phyloP scores from a whole-genome alignment of 2,329 filamentous ascomycete genomes.

The Penicillium psychrosexuale region DNA sequence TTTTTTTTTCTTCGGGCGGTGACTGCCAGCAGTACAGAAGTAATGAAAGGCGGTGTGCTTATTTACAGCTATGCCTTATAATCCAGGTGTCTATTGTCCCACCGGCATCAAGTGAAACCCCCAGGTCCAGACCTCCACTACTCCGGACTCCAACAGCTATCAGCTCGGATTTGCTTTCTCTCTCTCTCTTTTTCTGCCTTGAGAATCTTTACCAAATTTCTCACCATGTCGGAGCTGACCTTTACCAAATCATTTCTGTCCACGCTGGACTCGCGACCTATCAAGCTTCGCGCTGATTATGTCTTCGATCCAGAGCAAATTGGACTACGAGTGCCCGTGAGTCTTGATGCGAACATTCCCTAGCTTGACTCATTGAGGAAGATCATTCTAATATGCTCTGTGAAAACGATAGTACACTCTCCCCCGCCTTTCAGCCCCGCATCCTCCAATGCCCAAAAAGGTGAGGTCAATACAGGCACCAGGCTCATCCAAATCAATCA shows the following conservation, averaged over 20 bases:
- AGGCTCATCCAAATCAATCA: slow-evolving; percentile 42
- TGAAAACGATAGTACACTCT: slow-evolving; percentile 43
- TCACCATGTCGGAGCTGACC: slow-evolving; percentile 70
- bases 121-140: not conserved
- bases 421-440: slow-evolving; percentile 45
- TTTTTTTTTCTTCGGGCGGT: slow-evolving; percentile 32
- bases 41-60: slow-evolving; percentile 20
- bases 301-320: slow-evolving; percentile 80
- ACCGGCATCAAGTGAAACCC: slow-evolving; percentile 7
- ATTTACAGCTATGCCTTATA: slow-evolving; percentile 8
- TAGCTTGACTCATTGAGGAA: not conserved
- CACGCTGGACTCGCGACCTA: slow-evolving; percentile 71
- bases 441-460: slow-evolving; percentile 46
- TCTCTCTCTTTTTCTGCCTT: not conserved
- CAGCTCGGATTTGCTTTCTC: not conserved
- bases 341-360: slow-evolving; percentile 25
- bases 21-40: slow-evolving; percentile 20
- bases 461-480: slow-evolving; percentile 32
- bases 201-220: not conserved
- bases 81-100: slow-evolving; percentile 2
- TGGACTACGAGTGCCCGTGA: slow-evolving; percentile 71
- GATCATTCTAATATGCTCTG: not conserved
- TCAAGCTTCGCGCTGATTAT: slow-evolving; percentile 84
- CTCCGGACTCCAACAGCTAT: not conserved
- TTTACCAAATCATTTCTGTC: slow-evolving; percentile 84